Percentiles rank a stretch among this genome's conserved stretches.
Evolutionary conservation across 768 basidiomycete genomes (phyloP).

Genomic region (Suillus cothurnatus): DNA sequence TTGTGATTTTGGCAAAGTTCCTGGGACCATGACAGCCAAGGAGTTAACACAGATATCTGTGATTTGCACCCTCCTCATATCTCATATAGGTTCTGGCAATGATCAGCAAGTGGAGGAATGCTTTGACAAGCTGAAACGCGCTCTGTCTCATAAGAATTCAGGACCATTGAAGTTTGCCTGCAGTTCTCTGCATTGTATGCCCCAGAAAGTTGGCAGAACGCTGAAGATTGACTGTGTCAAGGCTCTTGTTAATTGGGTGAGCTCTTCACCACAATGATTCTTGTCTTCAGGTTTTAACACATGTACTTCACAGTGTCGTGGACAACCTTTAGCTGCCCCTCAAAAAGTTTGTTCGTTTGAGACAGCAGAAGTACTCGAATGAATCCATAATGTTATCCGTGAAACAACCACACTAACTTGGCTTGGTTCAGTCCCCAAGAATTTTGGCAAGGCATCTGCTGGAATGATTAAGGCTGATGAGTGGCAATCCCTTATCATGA

Average conservation of each 20-base stretch:
- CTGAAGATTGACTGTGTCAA: conserved; percentile 14
- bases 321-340: conserved; percentile 1
- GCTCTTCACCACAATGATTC: neutral
- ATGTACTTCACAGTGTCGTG: neutral
- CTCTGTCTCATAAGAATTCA: conserved; percentile 12
- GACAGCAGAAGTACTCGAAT: neutral
- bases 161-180: conserved; percentile 1
- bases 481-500: conserved; percentile 15
- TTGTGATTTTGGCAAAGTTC: neutral
- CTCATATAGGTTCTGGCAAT: neutral
- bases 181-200: conserved; percentile 6
- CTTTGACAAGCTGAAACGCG: neutral
- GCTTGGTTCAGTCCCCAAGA: conserved; percentile 16
- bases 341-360: neutral
- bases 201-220: neutral
- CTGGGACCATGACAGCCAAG: neutral
- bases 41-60: conserved; percentile 8
- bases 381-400: conserved; percentile 10
- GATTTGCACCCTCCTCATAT: conserved; percentile 10
- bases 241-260: conserved; percentile 14
- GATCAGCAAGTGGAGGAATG: too few species aligned
- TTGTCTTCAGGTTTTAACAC: neutral
- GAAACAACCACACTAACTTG: conserved; percentile 16
- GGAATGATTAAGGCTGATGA: conserved; percentile 24
- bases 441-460: conserved; percentile 19